Conservation (phyloP, 495 filamentous ascomycete genomes). For the Alectoria sarmentosa region DNA sequence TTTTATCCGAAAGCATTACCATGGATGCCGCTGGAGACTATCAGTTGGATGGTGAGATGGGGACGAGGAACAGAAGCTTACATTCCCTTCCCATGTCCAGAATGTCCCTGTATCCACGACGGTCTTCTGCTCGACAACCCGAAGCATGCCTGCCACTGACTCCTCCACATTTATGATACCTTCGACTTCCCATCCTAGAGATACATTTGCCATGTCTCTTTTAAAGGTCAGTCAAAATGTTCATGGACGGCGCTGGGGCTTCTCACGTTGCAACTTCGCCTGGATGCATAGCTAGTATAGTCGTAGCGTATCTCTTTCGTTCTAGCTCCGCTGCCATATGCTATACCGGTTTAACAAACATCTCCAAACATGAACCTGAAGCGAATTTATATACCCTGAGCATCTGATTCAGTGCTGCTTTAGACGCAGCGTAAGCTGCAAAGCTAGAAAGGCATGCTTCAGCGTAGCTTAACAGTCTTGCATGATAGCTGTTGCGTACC, state of each 20-base stretch:
- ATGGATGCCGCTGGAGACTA: constrained; percentile 12
- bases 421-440: constrained; percentile 50
- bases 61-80: constrained; percentile 14
- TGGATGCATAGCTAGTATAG: constrained; percentile 49
- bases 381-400: constrained; percentile 32
- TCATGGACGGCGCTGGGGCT: background rate
- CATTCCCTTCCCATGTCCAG: constrained; percentile 49
- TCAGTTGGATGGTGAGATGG: background rate
- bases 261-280: constrained; percentile 49
- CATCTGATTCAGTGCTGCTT: constrained; percentile 52
- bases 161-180: constrained; percentile 44
- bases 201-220: constrained; percentile 44
- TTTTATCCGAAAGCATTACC: background rate
- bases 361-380: background rate
- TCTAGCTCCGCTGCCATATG: constrained; percentile 50
- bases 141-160: constrained; percentile 44
- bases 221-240: constrained; percentile 11
- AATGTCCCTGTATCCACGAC: constrained; percentile 45
- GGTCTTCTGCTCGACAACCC: constrained; percentile 43
- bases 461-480: background rate
- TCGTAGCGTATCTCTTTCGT: constrained; percentile 38
- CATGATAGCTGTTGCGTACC: constrained; percentile 25
- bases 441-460: constrained; percentile 30
- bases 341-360: constrained; percentile 21
- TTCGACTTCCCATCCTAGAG: constrained; percentile 42